A percentile compares a stretch with the other conserved stretches of the same genome.
These are phyloP conservation scores for Potentilla sterilis DNA, from an alignment of 306 rosid species.

Conservation along the genomic window DNA sequence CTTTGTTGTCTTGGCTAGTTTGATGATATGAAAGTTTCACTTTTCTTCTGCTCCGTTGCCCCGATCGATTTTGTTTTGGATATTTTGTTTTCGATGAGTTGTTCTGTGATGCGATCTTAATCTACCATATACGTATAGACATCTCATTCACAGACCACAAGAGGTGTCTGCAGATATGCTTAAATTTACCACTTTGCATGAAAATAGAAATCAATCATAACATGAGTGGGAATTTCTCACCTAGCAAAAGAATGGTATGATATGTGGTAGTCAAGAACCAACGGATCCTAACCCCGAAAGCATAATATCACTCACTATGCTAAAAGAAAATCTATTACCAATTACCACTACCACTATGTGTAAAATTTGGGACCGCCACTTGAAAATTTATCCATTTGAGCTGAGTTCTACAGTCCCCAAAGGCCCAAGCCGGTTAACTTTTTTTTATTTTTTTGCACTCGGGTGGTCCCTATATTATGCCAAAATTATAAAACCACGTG, in stretches of 20 bases:
- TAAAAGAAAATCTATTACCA: neutral
- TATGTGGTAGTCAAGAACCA: neutral
- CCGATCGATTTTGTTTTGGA: neutral
- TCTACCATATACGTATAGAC: neutral
- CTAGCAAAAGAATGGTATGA: too few species aligned
- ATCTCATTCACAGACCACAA: too few species aligned
- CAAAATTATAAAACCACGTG: constrained; percentile 24
- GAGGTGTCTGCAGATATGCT: neutral
- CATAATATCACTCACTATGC: constrained; percentile 1
- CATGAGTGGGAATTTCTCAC: too few species aligned
- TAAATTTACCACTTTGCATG: neutral
- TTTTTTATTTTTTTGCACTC: constrained; percentile 29
- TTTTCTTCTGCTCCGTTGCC: neutral
- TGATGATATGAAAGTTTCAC: neutral
- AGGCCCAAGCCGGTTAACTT: constrained; percentile 17
- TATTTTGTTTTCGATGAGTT: neutral
- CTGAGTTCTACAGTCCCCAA: constrained; percentile 3
- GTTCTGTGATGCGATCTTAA: constrained; percentile 4
- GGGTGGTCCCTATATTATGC: constrained; percentile 31
- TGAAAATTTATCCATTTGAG: constrained; percentile 1
- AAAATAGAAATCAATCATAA: neutral
- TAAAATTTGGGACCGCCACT: constrained; percentile 17
- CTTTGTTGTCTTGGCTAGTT: neutral
- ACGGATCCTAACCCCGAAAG: constrained; percentile 8
- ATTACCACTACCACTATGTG: constrained; percentile 3